Percentiles rank a stretch among this genome's conserved stretches.
These are phyloP conservation scores for Helicocarpus griseus DNA, from an alignment of 2,329 filamentous ascomycete genomes.

Conservation along the genomic window DNA sequence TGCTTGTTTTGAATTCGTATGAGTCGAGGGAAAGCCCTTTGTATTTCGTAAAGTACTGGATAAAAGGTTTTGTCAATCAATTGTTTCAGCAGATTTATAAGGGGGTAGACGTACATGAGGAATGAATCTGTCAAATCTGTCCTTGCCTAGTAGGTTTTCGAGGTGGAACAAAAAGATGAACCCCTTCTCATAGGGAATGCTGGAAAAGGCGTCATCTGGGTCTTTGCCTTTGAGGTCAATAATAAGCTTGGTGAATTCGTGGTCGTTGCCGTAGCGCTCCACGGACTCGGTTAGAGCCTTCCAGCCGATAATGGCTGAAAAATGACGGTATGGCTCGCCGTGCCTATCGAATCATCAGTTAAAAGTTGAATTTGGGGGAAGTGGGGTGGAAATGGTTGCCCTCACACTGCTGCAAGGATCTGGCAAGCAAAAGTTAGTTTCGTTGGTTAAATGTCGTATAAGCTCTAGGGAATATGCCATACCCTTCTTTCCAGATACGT, in stretches of 20 bases:
- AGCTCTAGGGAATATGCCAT: conserved; percentile 9
- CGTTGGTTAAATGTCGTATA: not conserved
- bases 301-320: conserved; percentile 94
- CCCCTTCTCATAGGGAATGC: conserved; percentile 89
- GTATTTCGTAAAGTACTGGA: conserved; percentile 72
- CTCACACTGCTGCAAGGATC: conserved; percentile 34
- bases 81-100: conserved; percentile 5
- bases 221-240: conserved; percentile 81
- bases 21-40: conserved; percentile 81
- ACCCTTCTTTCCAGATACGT: conserved; percentile 79
- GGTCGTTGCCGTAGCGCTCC: conserved; percentile 65
- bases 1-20: conserved; percentile 84
- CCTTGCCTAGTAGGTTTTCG: conserved; percentile 71
- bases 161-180: conserved; percentile 90
- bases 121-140: conserved; percentile 92
- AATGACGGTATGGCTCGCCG: conserved; percentile 77
- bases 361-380: not conserved
- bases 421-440: conserved; percentile 15
- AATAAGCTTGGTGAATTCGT: conserved; percentile 88
- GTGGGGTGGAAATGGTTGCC: conserved; percentile 1
- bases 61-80: not conserved
- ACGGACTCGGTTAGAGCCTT: conserved; percentile 76
- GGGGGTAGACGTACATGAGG: conserved; percentile 48
- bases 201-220: conserved; percentile 91
- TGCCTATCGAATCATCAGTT: conserved; percentile 43